Base-by-base conservation (phyloP, 2,329 filamentous ascomycete species). In the Onygena corvina region DNA sequence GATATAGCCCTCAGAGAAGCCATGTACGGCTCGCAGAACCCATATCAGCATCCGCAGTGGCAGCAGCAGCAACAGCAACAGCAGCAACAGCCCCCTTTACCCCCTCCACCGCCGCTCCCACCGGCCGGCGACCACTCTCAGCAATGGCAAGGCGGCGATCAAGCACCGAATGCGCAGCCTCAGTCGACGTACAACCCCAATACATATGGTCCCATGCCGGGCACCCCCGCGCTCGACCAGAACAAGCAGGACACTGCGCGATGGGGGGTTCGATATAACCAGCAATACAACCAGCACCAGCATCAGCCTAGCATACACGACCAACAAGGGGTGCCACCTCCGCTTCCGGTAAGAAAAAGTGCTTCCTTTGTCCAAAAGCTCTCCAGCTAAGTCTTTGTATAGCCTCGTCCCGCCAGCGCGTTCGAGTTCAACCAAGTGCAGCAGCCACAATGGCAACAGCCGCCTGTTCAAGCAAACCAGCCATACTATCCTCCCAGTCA, bases 231-330 rank as follows among this genome's bases (percentile, higher is more conserved):
- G 47, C 40, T 23, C 30, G 30, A 18, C 51, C 48, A 4, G 14
- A 21, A 11, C 6, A 20, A 42, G 11, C 38, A 58, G 18, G 64
- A 69, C 54, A 66, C 66, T 11, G 60, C 64, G 12, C 56, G 57
- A 12, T 72, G 69, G 69, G 69, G 69, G 21, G 68, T 71, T 40
- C 63, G 64, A 48, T 71, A 67, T 52, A 70, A 68, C 50, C 52
- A 54, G 14, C 49, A 53, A 14, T 44, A 50, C 20, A 16, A 11
- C 4, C 40, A 21, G n/a, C 46, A 52, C 18, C 51, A 55, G 23
- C 54, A 54, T 25, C 53, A 52, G 31, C 46, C 42, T 20, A 51
- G 46, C 29, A 6, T 31, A 4, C 46, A 47, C 14, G 46, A 46
- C 45, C 48, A 55, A 49, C 57, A 55, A 49, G 54, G 56, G 20